Evolutionary conservation across 345 rosid species (phyloP).

Genomic region (Syzygium jambos): DNA sequence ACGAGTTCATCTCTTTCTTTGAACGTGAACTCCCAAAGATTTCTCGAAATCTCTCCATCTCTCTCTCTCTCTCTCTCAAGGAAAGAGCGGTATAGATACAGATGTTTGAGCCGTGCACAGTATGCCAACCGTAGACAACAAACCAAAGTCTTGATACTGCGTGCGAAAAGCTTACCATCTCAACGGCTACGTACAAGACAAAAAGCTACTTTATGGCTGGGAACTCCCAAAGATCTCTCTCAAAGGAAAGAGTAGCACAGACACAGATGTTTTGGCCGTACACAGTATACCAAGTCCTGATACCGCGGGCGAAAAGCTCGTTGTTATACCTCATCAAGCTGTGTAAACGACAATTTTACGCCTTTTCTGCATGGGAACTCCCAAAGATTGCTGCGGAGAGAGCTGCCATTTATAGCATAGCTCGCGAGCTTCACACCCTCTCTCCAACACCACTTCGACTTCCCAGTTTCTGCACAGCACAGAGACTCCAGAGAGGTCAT

Average conservation of each 20-base stretch:
- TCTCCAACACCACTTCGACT: not conserved
- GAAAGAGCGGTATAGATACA: no score
- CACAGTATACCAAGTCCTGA: not conserved
- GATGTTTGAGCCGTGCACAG: not conserved
- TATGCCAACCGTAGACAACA: not conserved
- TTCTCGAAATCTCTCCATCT: accelerated
- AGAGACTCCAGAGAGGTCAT: not conserved
- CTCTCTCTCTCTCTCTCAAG: no score
- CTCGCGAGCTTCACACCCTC: not conserved
- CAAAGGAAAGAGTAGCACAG: not conserved
- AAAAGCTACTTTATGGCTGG: not conserved
- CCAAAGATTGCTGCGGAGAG: not conserved
- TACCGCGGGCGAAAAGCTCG: not conserved
- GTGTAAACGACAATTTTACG: not conserved
- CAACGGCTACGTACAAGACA: not conserved
- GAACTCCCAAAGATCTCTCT: not conserved
- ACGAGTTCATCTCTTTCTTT: no score
- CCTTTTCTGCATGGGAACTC: not conserved
- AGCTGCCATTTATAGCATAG: not conserved
- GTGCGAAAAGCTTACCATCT: not conserved
- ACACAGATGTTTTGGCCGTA: not conserved
- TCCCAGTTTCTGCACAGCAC: not conserved
- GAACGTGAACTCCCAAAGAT: no score
- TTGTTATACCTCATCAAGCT: not conserved
- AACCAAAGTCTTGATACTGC: not conserved